Evolutionary conservation across 2,329 filamentous ascomycete species (phyloP), one percentile per base, ranked within the genome.

Genomic region (Diaporthe citrichinensis): DNA sequence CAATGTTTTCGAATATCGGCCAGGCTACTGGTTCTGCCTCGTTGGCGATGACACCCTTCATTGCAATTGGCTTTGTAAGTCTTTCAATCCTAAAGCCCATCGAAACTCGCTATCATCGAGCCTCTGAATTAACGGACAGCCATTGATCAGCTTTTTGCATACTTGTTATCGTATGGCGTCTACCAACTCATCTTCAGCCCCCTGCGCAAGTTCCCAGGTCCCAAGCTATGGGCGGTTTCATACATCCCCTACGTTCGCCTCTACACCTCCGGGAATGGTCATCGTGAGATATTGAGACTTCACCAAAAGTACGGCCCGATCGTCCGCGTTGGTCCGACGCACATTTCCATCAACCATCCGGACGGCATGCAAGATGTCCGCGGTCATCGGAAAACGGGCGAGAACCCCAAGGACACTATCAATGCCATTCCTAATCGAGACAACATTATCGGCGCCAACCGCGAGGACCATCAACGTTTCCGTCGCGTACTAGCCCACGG

Each of bases 111-210:
- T 28, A 44, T 62, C 25, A 46, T 62, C 39, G 17, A 31, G 59
- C 36, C 58, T 28, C 39, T 62, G 58, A 46, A 62, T 20, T 44
- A 44, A 62, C 36, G 39, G 15, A 23, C 2, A 23, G 36, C 59
- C 14, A 44, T 31, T 46, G 25, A 62, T 25, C 41, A 67, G 61
- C 41, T 67, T 67, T 4, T 67, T n/a, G 17, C 28, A 12, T 67
- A 67, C 61, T 34, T 67, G 15, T 31, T 62, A 20, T 62, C 61
- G 28, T 67, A 67, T n/a, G 7, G 25, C 31, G 31, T 76, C 17
- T 76, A 76, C 46, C 72, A 73, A 72, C 61, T 76, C 71, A 17
- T 59, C 51, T 72, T 76, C 25, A 67, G n/a, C 15, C 74, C 71
- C 6, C 49, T 76, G 39, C 71, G 74, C 58, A 67, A 41, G 28